phyloP scores from a whole-genome alignment of 2,329 filamentous ascomycete genomes.

The Fusarium luffae region DNA sequence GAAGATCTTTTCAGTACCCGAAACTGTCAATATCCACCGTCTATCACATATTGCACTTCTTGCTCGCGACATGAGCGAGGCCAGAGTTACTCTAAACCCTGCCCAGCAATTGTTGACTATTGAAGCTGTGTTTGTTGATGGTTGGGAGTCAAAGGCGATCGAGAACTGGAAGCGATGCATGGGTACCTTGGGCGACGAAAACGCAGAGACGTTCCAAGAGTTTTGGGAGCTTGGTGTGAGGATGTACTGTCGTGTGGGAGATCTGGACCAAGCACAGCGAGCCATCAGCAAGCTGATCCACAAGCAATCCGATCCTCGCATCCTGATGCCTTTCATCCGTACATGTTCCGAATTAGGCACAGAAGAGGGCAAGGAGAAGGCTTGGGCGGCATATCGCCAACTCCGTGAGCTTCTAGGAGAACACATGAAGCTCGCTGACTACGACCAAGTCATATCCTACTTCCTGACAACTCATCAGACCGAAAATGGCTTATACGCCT shows the following conservation, averaged over 20 bases:
- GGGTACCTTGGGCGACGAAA: conserved; percentile 60
- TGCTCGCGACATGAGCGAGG: conserved; percentile 72
- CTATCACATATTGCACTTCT: conserved; percentile 71
- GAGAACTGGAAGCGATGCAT: conserved; percentile 72
- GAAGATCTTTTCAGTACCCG: conserved; percentile 66
- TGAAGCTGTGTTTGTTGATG: conserved; percentile 73
- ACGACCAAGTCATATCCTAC: conserved; percentile 76
- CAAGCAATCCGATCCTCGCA: conserved; percentile 62
- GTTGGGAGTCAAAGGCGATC: conserved; percentile 68
- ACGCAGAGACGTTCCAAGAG: conserved; percentile 58
- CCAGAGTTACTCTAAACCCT: conserved; percentile 64
- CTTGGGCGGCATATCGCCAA: conserved; percentile 74
- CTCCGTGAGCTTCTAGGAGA: conserved; percentile 70
- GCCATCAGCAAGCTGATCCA: conserved; percentile 66
- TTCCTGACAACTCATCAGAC: conserved; percentile 75
- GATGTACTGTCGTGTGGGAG: conserved; percentile 69
- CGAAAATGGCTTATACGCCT: conserved; percentile 77
- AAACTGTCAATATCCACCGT: conserved; percentile 63
- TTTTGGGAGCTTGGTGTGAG: conserved; percentile 75
- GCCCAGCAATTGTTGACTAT: conserved; percentile 74
- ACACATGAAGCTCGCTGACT: conserved; percentile 76
- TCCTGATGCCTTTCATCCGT: conserved; percentile 75
- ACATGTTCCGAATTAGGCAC: conserved; percentile 68
- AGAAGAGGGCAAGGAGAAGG: conserved; percentile 61
- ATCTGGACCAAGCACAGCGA: conserved; percentile 68